Percentiles rank a stretch among this genome's conserved stretches.
Conservation (phyloP, 2,329 filamentous ascomycete genomes). For the Aspergillus transmontanensis region DNA sequence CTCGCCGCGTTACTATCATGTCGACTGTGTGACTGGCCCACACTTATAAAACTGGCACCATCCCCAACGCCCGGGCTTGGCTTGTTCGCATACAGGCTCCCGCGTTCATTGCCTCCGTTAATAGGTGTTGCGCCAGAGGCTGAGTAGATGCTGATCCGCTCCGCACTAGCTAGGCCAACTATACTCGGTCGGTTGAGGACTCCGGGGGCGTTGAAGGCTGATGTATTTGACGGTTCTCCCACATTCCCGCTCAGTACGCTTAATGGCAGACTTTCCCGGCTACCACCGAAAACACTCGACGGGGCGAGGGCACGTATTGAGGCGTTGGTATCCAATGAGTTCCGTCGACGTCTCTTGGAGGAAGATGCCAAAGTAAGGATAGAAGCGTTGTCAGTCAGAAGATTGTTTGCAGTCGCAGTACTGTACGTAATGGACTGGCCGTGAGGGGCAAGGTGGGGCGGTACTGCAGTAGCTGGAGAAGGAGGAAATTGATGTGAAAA, state of each 20-base stretch:
- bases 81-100: constrained; percentile 74
- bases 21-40: constrained; percentile 72
- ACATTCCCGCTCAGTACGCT: constrained; percentile 62
- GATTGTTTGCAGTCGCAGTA: constrained; percentile 63
- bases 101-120: constrained; percentile 70
- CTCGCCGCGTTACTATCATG: constrained; percentile 82
- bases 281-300: constrained; percentile 65
- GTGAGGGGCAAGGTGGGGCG: constrained; percentile 58
- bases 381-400: constrained; percentile 67
- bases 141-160: constrained; percentile 73
- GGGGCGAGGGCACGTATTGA: constrained; percentile 66
- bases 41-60: constrained; percentile 76
- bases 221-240: constrained; percentile 46
- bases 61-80: constrained; percentile 57
- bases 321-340: constrained; percentile 67
- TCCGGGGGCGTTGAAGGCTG: constrained; percentile 42
- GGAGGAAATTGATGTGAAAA: constrained; percentile 64
- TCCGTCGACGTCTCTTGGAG: constrained; percentile 64
- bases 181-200: constrained; percentile 53
- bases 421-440: constrained; percentile 59
- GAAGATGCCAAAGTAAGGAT: constrained; percentile 67
- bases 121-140: constrained; percentile 66
- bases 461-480: constrained; percentile 62
- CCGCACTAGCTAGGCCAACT: constrained; percentile 57
- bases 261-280: constrained; percentile 64